These are phyloP conservation scores for Peziza echinospora DNA, from an alignment of 495 filamentous ascomycete species.

Conservation along the genomic window DNA sequence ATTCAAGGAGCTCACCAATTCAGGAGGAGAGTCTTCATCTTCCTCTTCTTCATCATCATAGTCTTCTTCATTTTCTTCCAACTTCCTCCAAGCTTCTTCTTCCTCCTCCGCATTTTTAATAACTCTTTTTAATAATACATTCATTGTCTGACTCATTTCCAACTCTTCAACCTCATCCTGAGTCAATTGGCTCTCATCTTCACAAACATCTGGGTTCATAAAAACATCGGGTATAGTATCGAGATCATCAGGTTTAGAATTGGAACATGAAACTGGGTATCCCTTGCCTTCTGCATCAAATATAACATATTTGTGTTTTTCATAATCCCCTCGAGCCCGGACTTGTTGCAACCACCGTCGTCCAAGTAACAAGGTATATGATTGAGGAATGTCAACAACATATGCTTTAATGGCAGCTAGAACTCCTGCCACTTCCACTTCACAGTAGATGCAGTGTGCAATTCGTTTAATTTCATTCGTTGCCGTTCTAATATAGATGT, in stretches of 20 bases:
- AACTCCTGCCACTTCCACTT: background rate
- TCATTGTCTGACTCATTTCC: background rate
- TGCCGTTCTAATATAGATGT: no score
- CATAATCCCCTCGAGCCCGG: background rate
- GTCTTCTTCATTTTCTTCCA: background rate
- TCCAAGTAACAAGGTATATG: background rate
- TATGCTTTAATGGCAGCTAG: background rate
- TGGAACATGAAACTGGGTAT: background rate
- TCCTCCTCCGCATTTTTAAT: background rate
- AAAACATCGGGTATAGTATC: background rate
- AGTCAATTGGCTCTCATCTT: background rate
- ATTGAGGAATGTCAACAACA: background rate
- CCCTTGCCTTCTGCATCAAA: background rate
- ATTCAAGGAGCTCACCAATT: background rate
- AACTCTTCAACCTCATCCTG: background rate
- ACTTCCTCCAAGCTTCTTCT: background rate
- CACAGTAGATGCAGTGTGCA: background rate
- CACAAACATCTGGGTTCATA: no score
- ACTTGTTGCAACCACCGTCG: background rate
- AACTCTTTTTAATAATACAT: background rate
- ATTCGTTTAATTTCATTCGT: background rate
- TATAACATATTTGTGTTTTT: background rate
- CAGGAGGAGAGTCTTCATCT: background rate
- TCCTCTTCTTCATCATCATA: background rate
- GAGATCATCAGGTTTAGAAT: background rate